Percentiles rank a stretch among this genome's conserved stretches.
phyloP scores from a whole-genome alignment of 257 asterid genomes.

The Gynochthodes officinalis region DNA sequence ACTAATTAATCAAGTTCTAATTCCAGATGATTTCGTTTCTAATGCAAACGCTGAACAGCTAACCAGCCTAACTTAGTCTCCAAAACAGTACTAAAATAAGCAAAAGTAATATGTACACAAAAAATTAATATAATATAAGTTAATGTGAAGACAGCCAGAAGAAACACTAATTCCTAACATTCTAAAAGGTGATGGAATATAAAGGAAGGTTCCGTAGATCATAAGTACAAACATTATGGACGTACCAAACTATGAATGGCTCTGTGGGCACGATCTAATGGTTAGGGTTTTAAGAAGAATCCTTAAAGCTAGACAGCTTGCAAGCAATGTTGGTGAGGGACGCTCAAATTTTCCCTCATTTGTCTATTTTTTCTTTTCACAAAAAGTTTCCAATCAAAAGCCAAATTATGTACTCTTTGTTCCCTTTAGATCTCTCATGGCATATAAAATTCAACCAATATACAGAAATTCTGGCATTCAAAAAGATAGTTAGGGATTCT shows the following conservation, averaged over 20 bases:
- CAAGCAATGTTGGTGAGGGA: conserved; percentile 41
- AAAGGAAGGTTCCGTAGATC: conserved; percentile 41
- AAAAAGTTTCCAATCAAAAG: conserved; percentile 7
- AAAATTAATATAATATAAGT: neutral
- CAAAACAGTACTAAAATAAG: too few relatives aligned
- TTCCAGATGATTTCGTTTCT: neutral
- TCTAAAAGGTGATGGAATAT: conserved; percentile 19
- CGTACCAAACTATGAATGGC: conserved; percentile 10
- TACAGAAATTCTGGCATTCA: conserved; percentile 26
- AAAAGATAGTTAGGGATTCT: conserved; percentile 26
- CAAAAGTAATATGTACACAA: neutral
- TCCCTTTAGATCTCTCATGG: neutral
- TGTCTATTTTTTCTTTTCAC: conserved; percentile 8
- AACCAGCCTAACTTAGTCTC: conserved; percentile 5
- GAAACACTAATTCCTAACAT: conserved; percentile 15
- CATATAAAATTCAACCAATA: neutral
- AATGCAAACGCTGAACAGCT: conserved; percentile 10
- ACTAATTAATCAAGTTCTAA: conserved; percentile 1
- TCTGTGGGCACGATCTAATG: neutral
- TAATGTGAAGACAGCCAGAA: conserved; percentile 43
- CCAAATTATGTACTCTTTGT: conserved; percentile 11
- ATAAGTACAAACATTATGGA: conserved; percentile 39
- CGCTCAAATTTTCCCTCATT: neutral
- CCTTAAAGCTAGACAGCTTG: conserved; percentile 77
- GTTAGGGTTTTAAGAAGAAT: conserved; percentile 40